Evolutionary conservation across 306 rosid species (phyloP).

Genomic region (Castanea crenata): DNA sequence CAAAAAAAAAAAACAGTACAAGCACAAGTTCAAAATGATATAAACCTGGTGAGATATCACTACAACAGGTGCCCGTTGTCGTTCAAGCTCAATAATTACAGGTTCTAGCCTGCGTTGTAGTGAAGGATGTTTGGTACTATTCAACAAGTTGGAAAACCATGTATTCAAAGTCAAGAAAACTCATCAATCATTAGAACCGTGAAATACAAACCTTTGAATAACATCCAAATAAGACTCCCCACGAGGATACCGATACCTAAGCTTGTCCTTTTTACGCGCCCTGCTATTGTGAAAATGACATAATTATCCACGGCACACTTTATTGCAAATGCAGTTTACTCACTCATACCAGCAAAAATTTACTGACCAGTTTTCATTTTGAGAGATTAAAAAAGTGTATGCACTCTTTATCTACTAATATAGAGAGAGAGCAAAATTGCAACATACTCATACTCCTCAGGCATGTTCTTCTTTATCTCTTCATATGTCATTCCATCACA

Average conservation of each 20-base stretch:
- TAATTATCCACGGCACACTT: neutral
- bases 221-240: conserved; percentile 99
- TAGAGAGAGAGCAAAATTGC: conserved; percentile 13
- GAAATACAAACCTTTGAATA: conserved; percentile 72
- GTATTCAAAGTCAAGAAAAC: neutral
- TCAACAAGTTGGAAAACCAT: conserved; percentile 4
- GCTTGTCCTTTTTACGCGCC: conserved; percentile 87
- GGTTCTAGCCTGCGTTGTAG: conserved; percentile 84
- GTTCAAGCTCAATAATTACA: conserved; percentile 94
- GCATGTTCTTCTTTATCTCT: conserved; percentile 97
- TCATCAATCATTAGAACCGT: conserved; percentile 5
- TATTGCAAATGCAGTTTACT: neutral
- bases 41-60: conserved; percentile 95
- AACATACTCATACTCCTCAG: conserved; percentile 88
- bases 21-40: conserved; percentile 5
- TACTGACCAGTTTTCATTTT: neutral
- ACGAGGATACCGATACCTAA: conserved; percentile 97
- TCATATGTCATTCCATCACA: conserved; percentile 97
- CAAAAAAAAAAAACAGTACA: neutral
- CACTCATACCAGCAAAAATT: neutral
- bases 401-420: neutral
- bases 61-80: conserved; percentile 97
- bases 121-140: neutral
- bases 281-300: conserved; percentile 33
- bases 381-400: neutral